Conservation (phyloP, 202 grass and related monocot genomes). For the Thinopyrum obtusiflorum region DNA sequence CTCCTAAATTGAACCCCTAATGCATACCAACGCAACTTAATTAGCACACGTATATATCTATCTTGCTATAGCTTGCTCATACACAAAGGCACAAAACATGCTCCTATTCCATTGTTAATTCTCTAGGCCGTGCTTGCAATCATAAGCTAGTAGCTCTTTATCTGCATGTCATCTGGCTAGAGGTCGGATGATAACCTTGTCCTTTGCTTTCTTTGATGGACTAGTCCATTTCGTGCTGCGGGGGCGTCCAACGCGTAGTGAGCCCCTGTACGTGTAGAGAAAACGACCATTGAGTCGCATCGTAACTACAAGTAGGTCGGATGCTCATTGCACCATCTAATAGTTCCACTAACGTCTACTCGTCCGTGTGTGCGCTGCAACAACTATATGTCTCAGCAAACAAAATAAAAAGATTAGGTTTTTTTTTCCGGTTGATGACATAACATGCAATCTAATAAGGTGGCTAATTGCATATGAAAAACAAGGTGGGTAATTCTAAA, state of each 20-base stretch:
- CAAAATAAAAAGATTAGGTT: no score
- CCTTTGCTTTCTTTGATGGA: background rate
- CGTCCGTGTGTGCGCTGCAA: background rate
- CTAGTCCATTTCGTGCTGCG: background rate
- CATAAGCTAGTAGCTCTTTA: background rate
- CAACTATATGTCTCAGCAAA: background rate
- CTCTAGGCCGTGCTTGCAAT: background rate
- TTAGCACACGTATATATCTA: background rate
- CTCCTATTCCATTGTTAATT: background rate
- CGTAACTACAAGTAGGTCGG: conserved; percentile 26
- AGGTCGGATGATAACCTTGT: background rate
- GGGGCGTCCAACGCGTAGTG: background rate
- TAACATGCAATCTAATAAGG: no score
- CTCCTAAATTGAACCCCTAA: no score
- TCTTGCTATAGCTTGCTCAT: background rate
- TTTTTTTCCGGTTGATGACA: no score
- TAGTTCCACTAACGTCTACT: conserved; percentile 32
- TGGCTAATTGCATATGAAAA: no score
- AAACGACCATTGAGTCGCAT: conserved; percentile 12
- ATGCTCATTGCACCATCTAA: conserved; percentile 30
- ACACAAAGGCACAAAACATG: background rate
- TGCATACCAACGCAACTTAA: conserved; percentile 17
- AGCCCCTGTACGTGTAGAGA: conserved; percentile 15
- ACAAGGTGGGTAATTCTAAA: no score
- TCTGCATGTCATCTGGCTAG: no score